Evolutionary conservation across 495 filamentous ascomycete genomes (phyloP), one percentile per base, ranked within the genome.

Genomic region (Xylaria palmicola): DNA sequence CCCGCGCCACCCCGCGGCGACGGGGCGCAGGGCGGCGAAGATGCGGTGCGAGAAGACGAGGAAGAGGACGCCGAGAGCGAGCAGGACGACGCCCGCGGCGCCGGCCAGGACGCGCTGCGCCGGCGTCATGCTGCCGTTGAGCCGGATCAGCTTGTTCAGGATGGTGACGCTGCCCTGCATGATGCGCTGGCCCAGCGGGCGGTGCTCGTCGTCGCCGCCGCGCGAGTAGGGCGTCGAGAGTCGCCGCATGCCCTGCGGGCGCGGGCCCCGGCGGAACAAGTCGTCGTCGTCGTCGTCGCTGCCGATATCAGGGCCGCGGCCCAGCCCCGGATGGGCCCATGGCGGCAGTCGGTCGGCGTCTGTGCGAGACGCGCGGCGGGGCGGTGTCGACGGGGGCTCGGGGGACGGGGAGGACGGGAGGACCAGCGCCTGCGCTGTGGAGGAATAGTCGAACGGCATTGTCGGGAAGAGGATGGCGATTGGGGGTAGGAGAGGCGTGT

Each of bases 31-130:
- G 76, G 79, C 83, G 3, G 81, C 76, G 73, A 97, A 94, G 58
- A 97, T 86, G 65, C 79, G 75, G 66, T 93, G 87, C 30, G 85
- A 89, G 73, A 89, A 93, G 52, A 91, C 69, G 20, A 96, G 74
- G 69, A 91, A 88, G 0, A 89, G 71, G 27, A 93, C 78, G 9
- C 79, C 77, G 19, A 88, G 65, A 17, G 83, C 78, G 47, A 83
- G 75, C 19, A 73, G 52, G 0, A 77, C 64, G 8, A 89, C n/a
- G 6, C 74, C 71, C 36, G 76, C 84, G 9, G 82, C 44, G 26
- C 83, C 70, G 24, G 84, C 74, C n/a, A 86, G 77, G 8, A 86
- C 74, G 59, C 80, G 81, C 65, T 97, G 88, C 65, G 81, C 64
- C 0, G 81, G 75, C 10, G 84, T 82, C 67, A 96, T 65, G 39